These are phyloP conservation scores for Physcomitrium patens DNA, from an alignment of 225 moss, liverwort and hornwort genomes.

Conservation along the genomic window DNA sequence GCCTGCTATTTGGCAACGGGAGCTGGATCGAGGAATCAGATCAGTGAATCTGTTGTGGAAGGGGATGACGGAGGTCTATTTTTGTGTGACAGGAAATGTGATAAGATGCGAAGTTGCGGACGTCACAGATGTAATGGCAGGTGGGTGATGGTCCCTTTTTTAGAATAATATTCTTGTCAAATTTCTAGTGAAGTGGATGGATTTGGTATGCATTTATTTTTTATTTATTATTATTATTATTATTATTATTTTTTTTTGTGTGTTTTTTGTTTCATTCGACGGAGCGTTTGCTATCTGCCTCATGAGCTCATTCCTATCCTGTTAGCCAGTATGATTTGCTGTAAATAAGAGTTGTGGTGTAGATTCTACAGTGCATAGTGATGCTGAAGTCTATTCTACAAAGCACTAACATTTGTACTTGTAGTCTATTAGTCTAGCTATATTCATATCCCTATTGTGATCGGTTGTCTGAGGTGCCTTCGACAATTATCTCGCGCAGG, in stretches of 20 bases:
- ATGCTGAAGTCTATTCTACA: not conserved
- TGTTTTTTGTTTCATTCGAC: too few relatives aligned
- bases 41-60: constrained; percentile 22
- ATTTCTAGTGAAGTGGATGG: not conserved
- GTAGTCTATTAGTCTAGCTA: not conserved
- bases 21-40: constrained; percentile 23
- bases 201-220: not conserved
- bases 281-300: not conserved
- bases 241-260: not conserved
- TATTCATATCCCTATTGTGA: not conserved
- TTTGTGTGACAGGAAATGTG: constrained; percentile 90
- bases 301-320: not conserved
- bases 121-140: constrained; percentile 89
- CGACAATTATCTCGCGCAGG: constrained; percentile 37
- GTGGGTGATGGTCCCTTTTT: constrained; percentile 31
- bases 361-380: not conserved
- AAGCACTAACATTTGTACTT: not conserved
- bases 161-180: not conserved
- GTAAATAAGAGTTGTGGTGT: not conserved
- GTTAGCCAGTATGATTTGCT: not conserved
- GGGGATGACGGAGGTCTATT: constrained; percentile 55
- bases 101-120: constrained; percentile 84
- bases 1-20: constrained; percentile 67
- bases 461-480: constrained; percentile 17
- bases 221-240: too few relatives aligned